Conservation (phyloP, 208 protist species). For the Trypanosoma brucei region DNA sequence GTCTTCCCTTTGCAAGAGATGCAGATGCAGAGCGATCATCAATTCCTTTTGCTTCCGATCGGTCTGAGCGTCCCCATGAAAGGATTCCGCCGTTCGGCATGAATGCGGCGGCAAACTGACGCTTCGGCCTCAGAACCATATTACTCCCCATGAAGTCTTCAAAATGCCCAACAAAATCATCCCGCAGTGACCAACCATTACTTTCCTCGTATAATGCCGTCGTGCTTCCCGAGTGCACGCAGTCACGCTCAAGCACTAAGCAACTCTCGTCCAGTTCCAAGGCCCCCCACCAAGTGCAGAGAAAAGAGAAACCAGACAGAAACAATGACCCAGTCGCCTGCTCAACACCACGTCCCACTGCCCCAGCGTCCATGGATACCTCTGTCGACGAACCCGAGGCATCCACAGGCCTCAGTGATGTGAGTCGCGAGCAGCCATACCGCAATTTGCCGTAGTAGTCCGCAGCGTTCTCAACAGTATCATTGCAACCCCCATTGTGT, state of each 20-base stretch:
- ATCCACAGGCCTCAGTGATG: neutral
- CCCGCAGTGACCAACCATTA: neutral
- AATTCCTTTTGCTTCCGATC: neutral
- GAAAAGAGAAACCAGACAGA: slow-evolving; percentile 24
- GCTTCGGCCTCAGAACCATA: slow-evolving; percentile 10
- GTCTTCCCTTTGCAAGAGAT: neutral
- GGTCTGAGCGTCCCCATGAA: slow-evolving; percentile 24
- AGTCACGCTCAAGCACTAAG: neutral
- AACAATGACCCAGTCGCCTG: slow-evolving; percentile 9
- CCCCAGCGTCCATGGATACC: neutral
- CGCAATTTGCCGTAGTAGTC: neutral
- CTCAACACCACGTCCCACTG: neutral
- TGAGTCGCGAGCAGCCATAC: neutral
- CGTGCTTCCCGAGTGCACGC: slow-evolving; percentile 3
- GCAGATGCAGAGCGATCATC: too few relatives aligned
- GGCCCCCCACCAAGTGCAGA: slow-evolving; percentile 30
- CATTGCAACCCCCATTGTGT: neutral
- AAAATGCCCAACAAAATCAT: neutral
- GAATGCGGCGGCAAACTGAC: slow-evolving; percentile 40
- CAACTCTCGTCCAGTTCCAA: slow-evolving; percentile 27
- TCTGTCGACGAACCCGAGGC: neutral
- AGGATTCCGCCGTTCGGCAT: slow-evolving; percentile 43
- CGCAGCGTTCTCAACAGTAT: neutral
- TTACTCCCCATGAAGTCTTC: slow-evolving; percentile 7
- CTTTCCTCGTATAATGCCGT: slow-evolving; percentile 3